Conservation (phyloP, 2,329 filamentous ascomycete genomes). For the Beauveria sp. region DNA sequence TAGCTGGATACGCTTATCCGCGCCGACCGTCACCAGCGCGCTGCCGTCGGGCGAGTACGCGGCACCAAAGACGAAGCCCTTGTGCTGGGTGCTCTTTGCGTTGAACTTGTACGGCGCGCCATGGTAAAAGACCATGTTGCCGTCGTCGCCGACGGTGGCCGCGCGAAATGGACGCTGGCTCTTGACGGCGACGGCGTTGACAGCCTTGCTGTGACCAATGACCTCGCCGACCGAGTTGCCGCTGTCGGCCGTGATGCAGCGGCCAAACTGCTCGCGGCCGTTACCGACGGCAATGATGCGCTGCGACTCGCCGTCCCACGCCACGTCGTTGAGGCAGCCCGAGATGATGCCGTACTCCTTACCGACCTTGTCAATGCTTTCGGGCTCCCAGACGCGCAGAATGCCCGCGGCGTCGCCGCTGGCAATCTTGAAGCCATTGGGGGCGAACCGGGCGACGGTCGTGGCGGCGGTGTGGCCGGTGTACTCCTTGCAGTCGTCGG, state of each 20-base stretch:
- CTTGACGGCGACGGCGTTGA: constrained; percentile 86
- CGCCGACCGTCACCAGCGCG: constrained; percentile 76
- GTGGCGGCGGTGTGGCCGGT: constrained; percentile 82
- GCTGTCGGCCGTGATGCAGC: constrained; percentile 90
- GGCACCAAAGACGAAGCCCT: constrained; percentile 80
- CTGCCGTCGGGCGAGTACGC: constrained; percentile 86
- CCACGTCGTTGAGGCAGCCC: constrained; percentile 90
- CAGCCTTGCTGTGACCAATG: constrained; percentile 78
- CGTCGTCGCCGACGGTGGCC: constrained; percentile 86
- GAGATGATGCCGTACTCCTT: constrained; percentile 93
- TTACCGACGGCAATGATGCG: constrained; percentile 94
- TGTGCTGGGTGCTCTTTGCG: constrained; percentile 72
- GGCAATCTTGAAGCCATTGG: constrained; percentile 89
- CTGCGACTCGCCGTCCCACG: constrained; percentile 96
- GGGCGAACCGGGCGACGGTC: constrained; percentile 88
- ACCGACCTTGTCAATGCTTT: constrained; percentile 77
- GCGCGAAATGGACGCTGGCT: constrained; percentile 86
- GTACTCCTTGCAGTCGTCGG: constrained; percentile 79
- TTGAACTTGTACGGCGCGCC: constrained; percentile 96
- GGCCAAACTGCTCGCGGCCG: constrained; percentile 85
- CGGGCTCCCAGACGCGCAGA: constrained; percentile 88
- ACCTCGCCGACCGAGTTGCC: constrained; percentile 96
- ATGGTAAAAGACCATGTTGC: constrained; percentile 83
- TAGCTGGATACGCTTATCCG: constrained; percentile 86
- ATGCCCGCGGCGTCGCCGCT: constrained; percentile 80